These are phyloP conservation scores for Ampelocalamus luodianensis DNA, from an alignment of 176 grass and related monocot genomes.

Conservation along the genomic window DNA sequence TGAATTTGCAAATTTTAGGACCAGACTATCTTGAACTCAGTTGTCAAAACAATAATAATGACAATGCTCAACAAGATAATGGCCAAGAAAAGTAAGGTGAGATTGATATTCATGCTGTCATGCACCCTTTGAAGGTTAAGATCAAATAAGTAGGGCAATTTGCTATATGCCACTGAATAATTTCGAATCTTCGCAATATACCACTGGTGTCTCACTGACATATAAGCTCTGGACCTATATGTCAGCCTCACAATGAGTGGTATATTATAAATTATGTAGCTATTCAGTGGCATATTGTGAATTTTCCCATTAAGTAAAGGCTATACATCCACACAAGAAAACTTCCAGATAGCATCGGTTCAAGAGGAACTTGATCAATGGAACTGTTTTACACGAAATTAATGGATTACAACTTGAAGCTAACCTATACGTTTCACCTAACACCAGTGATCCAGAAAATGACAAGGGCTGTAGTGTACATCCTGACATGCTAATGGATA, in stretches of 20 bases:
- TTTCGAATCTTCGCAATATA: no score
- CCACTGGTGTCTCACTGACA: no score
- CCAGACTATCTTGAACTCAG: not conserved
- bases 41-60: not conserved
- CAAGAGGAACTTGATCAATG: not conserved
- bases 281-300: no score
- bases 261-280: no score
- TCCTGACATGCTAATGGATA: not conserved
- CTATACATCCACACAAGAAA: not conserved
- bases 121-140: not conserved
- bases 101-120: not conserved
- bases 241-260: no score
- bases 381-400: not conserved
- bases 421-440: not conserved
- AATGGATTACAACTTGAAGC: not conserved
- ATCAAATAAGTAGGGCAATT: not conserved
- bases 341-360: not conserved
- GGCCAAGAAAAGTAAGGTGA: not conserved
- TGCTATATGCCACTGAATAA: no score
- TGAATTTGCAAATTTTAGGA: not conserved
- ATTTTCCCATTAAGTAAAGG: not conserved
- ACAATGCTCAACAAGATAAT: conserved; percentile 16
- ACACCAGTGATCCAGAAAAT: not conserved
- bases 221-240: no score
- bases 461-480: not conserved